Base-by-base conservation (phyloP, 306 rosid species). In the Quercus glauca region DNA sequence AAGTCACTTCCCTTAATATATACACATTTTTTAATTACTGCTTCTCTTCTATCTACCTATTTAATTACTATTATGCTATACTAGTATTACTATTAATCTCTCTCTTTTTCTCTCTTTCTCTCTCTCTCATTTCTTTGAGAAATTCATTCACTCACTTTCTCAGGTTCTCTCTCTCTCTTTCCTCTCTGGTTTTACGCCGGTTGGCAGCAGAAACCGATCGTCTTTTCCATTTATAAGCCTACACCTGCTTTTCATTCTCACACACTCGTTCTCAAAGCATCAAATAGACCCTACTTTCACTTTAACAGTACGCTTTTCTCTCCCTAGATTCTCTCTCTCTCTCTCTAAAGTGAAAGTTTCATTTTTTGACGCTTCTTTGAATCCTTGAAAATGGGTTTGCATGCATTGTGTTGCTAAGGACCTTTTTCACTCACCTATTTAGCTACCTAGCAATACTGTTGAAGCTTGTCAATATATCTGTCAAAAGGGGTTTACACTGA, bases 101-200 rank as follows among this genome's bases (percentile, higher is more conserved):
- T 23, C 73, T 21, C 5, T 58, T 12, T 43, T 29, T 26, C 55
- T 18, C 17, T 31, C 37, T 12, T 35, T 19, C 15, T 75, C n/a
- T 2, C 49, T 2, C 37, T 69, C 77, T 80, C 52, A 35, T 33
- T 25, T 14, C 20, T 4, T 23, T 49, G 23, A 51, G 28, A 41
- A 41, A 41, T 41, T 41, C 45, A 37, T 41, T 41, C 45, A 14
- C 35, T 31, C 55, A 19, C 41, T 58, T 33, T 71, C 67, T 43
- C 23, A 25, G 33, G 31, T 17, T 19, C 80, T 76, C 20, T 14
- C 20, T 14, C 73, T 69, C 55, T 15, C 80, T 31, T 63, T 18
- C 64, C 64, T 41, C 84, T 85, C 86, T 73, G 37, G 71, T 88
- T 85, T 74, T 63, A 84, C 85, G 92, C 89, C 88, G 90, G 87